Evolutionary conservation across 78 protist species (phyloP).

Genomic region (Dictyostelium brefeldianum): DNA sequence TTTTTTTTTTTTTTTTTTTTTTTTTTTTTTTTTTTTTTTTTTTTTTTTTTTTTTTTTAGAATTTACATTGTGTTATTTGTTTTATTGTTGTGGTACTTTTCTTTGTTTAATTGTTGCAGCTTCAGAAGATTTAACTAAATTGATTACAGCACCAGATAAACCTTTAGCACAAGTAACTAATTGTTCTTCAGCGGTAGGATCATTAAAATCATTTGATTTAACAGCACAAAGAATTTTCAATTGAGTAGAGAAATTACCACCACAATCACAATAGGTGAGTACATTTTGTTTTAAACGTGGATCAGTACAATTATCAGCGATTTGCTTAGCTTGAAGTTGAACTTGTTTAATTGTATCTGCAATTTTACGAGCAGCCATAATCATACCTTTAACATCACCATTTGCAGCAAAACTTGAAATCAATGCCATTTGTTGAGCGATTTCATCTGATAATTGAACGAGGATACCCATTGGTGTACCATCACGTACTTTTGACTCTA

Average conservation of each 20-base stretch:
- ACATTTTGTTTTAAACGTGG: conserved; percentile 71
- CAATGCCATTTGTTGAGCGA: conserved; percentile 67
- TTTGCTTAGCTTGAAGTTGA: conserved; percentile 39
- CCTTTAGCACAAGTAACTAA: conserved; percentile 78
- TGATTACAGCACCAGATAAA: conserved; percentile 64
- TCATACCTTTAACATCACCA: conserved; percentile 84
- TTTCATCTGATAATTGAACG: conserved; percentile 64
- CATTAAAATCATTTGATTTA: conserved; percentile 29
- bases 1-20: not conserved
- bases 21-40: not conserved
- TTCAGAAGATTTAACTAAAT: conserved; percentile 71
- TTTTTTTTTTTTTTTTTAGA: not conserved
- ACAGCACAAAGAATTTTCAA: conserved; percentile 74
- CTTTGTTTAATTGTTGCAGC: conserved; percentile 40
- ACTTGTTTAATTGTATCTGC: conserved; percentile 61
- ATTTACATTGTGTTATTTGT: not conserved
- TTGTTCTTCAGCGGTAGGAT: conserved; percentile 70
- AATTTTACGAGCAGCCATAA: conserved; percentile 64
- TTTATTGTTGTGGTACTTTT: conserved; percentile 10
- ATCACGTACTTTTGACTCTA: conserved; percentile 69
- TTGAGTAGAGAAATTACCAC: conserved; percentile 76
- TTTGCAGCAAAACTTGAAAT: conserved; percentile 49
- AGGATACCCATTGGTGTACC: conserved; percentile 64
- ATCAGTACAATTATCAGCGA: conserved; percentile 66
- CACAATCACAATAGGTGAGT: conserved; percentile 71